Evolutionary conservation across 768 basidiomycete genomes (phyloP).

Genomic region (Tremella fuciformis): DNA sequence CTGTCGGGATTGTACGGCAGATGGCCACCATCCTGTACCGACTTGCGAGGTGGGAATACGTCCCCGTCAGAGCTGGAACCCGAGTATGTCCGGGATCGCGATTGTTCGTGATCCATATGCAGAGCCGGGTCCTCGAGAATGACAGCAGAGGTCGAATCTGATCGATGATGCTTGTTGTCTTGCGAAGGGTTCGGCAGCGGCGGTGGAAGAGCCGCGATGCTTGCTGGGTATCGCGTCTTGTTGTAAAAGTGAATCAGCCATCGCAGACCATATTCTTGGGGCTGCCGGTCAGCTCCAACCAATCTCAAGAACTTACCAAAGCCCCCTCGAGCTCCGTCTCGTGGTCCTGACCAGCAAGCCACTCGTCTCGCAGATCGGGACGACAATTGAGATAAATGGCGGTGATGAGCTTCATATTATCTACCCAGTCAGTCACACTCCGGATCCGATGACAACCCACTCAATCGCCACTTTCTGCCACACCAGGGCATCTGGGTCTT

Average conservation of each 20-base stretch:
- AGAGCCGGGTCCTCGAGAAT: conserved; percentile 36
- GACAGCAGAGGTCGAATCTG: conserved; percentile 48
- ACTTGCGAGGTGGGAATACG: conserved; percentile 83
- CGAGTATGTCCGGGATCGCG: neutral
- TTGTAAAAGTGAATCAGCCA: conserved; percentile 96
- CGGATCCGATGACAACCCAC: conserved; percentile 56
- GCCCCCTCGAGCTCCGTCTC: conserved; percentile 82
- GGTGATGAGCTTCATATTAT: conserved; percentile 99
- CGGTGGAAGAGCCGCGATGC: conserved; percentile 70
- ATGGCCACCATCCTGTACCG: conserved; percentile 72
- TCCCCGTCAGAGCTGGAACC: conserved; percentile 64
- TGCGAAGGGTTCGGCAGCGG: conserved; percentile 57
- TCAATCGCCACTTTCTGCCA: conserved; percentile 95
- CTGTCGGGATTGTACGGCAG: conserved; percentile 88
- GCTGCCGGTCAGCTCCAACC: conserved; percentile 55
- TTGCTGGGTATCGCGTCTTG: conserved; percentile 75
- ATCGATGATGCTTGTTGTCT: conserved; percentile 51
- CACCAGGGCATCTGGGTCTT: conserved; percentile 99
- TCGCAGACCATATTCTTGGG: conserved; percentile 90
- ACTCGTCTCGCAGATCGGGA: conserved; percentile 94
- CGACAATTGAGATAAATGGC: conserved; percentile 96
- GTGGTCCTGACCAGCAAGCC: conserved; percentile 88
- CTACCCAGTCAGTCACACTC: conserved; percentile 54
- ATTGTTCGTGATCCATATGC: neutral
- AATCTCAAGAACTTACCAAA: conserved; percentile 58